Evolutionary conservation across 495 filamentous ascomycete species (phyloP), one percentile per base, ranked within the genome.

Genomic region (Monascus purpureus): DNA sequence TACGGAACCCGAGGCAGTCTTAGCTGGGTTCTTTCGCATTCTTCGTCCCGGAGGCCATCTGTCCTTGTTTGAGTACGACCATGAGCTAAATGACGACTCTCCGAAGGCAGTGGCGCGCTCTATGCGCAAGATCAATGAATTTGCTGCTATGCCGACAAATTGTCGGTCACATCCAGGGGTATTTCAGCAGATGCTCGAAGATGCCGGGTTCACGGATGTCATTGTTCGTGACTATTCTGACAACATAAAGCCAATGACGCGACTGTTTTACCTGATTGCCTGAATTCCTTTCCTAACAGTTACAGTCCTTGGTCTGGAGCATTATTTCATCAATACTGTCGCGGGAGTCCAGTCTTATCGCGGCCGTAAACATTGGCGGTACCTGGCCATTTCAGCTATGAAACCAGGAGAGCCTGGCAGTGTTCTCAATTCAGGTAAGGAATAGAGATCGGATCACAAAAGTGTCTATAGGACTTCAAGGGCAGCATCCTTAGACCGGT

Each of bases 251-350:
- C 69, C 70, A 1, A 68, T 72, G 61, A 46, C 53, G 38, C 37
- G 66, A 13, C 32, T 73, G 1, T 70, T 74, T 47, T 71, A 48
- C 36, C 14, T 66, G 11, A 35, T 73, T 12, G 70, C 58, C 2
- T 53, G 54, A 28, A 40, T 75, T n/a, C 69, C 70, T 4, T 72
- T 58, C 39, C 36, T 68, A 2, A 47, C 73, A 28, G 47, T 73
- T 31, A 45, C 36, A 26, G 35, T 70, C 4, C 39, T 74, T 11
- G 49, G 50, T 2, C 41, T 72, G 13, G 54, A 71, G 40, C 24
- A 43, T 7, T 51, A 43, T 15, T 70, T 68, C 30, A 48, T 59
- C 25, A 71, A 71, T 37, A 61, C 61, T 6, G 50, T 65, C 25
- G 61, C 64, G 12, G 61, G 58, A 8, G 52, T 62, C 11, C 47